Evolutionary conservation across 805 yeast genomes (phyloP).

Genomic region (Saturnispora saitoi): DNA sequence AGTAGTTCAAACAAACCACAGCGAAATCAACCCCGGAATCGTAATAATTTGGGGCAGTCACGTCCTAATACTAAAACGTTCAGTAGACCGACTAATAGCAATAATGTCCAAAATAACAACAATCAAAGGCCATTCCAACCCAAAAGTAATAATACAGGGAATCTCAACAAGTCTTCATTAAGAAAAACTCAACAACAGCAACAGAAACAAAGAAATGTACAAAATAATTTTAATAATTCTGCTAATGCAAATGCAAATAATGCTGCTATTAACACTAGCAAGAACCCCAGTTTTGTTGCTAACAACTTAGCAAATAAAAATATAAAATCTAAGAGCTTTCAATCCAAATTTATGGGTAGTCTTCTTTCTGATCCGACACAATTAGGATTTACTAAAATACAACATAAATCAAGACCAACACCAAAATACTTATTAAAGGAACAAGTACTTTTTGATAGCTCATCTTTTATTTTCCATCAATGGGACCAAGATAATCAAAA

Average conservation of each 20-base stretch:
- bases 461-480: conserved; percentile 29
- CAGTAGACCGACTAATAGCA: background rate
- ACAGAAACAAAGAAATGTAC: background rate
- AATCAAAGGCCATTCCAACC: background rate
- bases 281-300: too few species aligned
- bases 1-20: background rate
- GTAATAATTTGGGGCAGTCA: background rate
- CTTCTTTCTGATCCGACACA: conserved; percentile 23
- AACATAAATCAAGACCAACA: conserved; percentile 14
- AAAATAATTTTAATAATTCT: background rate
- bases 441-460: conserved; percentile 29
- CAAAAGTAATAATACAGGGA: background rate
- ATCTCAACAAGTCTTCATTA: background rate
- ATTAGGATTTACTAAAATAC: conserved; percentile 22
- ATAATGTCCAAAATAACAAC: background rate
- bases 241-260: background rate
- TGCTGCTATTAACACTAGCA: background rate
- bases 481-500: conserved; percentile 79
- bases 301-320: background rate
- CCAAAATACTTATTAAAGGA: conserved; percentile 29
- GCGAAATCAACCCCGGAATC: background rate
- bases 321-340: conserved; percentile 13
- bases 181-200: conserved; percentile 1
- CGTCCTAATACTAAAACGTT: background rate
- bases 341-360: conserved; percentile 25